Evolutionary conservation across 2,329 filamentous ascomycete species (phyloP).

Genomic region (Didymella pomorum): DNA sequence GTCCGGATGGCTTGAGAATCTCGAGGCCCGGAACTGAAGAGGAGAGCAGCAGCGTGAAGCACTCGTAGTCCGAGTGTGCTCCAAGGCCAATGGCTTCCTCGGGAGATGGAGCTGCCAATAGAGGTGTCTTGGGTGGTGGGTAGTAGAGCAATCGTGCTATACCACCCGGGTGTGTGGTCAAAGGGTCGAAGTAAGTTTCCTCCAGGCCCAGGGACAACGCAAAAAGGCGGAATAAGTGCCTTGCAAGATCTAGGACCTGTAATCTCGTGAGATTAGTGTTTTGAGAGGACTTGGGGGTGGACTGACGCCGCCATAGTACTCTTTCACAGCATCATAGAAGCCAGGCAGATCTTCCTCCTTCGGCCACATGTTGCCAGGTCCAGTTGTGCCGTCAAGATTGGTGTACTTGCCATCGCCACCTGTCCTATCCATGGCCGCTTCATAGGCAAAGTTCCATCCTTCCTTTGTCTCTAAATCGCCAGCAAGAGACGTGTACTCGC

Average conservation of each 20-base stretch:
- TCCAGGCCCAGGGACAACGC: conserved; percentile 50
- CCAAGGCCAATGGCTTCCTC: conserved; percentile 50
- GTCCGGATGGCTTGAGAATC: conserved; percentile 42
- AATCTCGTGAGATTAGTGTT: not conserved
- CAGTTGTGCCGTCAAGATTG: conserved; percentile 51
- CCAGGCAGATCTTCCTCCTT: conserved; percentile 50
- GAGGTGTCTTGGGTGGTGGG: conserved; percentile 39
- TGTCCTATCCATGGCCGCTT: conserved; percentile 49
- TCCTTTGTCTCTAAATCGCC: conserved; percentile 54
- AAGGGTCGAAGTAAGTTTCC: conserved; percentile 52
- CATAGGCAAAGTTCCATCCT: conserved; percentile 56
- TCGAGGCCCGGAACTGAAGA: conserved; percentile 44
- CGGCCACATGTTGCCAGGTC: conserved; percentile 53
- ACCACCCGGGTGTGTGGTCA: conserved; percentile 53
- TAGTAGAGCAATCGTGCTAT: conserved; percentile 54
- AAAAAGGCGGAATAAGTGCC: conserved; percentile 54
- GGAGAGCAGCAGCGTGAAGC: conserved; percentile 46
- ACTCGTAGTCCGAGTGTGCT: conserved; percentile 49
- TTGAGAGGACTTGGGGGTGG: not conserved
- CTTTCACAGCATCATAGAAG: conserved; percentile 48
- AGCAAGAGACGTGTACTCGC: conserved; percentile 52
- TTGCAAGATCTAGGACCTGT: conserved; percentile 48
- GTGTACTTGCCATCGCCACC: conserved; percentile 54
- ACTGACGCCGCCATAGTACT: conserved; percentile 51
- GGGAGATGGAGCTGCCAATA: not conserved